These are phyloP conservation scores for Fusarium sp. DNA, from an alignment of 2,329 filamentous ascomycete species.

Conservation along the genomic window DNA sequence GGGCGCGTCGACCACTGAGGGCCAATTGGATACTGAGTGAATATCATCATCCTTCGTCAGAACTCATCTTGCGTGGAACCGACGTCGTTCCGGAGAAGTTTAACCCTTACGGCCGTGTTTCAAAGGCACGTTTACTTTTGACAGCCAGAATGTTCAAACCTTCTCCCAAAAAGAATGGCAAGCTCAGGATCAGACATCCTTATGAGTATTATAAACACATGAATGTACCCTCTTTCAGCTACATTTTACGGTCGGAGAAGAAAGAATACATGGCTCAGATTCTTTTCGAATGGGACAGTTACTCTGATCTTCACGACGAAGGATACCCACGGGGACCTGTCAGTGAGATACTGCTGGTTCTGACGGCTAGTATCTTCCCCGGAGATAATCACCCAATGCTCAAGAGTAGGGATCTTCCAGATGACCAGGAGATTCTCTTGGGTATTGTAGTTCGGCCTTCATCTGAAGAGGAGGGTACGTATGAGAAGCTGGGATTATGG, in stretches of 20 bases:
- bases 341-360: neutral
- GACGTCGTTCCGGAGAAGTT: rapidly evolving
- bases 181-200: too few relatives aligned
- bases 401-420: neutral
- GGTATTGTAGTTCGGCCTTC: neutral
- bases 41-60: rapidly evolving
- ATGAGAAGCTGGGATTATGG: neutral
- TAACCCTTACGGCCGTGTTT: neutral
- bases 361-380: neutral
- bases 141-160: neutral
- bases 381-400: neutral
- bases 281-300: neutral
- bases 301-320: rapidly evolving
- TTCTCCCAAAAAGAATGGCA: rapidly evolving
- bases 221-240: neutral
- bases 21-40: rapidly evolving
- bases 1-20: rapidly evolving
- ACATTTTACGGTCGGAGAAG: neutral
- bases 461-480: neutral
- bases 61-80: neutral
- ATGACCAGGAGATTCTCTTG: neutral
- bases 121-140: neutral
- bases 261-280: neutral
- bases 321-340: neutral
- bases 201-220: neutral